Percentiles rank a stretch among this genome's conserved stretches.
phyloP scores from a whole-genome alignment of 768 basidiomycete species.

The Heimioporus sp. region DNA sequence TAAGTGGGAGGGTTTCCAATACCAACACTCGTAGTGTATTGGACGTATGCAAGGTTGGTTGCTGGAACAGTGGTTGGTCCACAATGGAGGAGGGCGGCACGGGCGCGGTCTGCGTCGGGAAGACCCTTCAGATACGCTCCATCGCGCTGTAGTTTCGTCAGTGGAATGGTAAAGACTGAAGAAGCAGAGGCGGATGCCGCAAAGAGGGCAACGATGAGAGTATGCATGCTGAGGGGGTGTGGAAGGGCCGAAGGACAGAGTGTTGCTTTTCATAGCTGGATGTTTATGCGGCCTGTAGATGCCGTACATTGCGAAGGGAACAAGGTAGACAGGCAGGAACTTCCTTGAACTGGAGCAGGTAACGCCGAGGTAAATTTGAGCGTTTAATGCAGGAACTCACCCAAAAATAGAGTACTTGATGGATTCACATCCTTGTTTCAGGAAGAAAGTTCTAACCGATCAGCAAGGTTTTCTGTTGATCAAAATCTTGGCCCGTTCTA shows the following conservation, averaged over 20 bases:
- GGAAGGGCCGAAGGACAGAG: not conserved
- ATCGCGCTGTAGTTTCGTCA: slow-evolving; percentile 2
- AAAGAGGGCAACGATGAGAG: slow-evolving; percentile 1
- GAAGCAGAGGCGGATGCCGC: slow-evolving; percentile 4
- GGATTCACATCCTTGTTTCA: too few relatives aligned
- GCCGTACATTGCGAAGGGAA: too few relatives aligned
- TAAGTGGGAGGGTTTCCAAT: slow-evolving; percentile 22
- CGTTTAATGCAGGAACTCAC: too few relatives aligned
- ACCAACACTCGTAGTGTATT: slow-evolving; percentile 22
- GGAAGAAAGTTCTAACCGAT: too few relatives aligned
- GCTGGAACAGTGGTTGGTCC: slow-evolving; percentile 5
- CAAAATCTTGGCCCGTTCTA: too few relatives aligned
- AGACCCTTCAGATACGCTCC: slow-evolving; percentile 11
- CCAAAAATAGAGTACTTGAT: too few relatives aligned
- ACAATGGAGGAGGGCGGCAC: slow-evolving; percentile 2
- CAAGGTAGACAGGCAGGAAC: too few relatives aligned
- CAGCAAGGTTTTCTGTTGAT: too few relatives aligned
- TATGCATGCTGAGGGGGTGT: not conserved
- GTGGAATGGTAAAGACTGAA: not conserved
- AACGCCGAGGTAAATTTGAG: too few relatives aligned
- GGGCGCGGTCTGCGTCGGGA: slow-evolving; percentile 11
- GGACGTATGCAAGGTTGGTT: slow-evolving; percentile 4
- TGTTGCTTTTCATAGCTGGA: too few relatives aligned
- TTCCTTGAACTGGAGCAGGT: too few relatives aligned
- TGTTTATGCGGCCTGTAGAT: too few relatives aligned